Base-by-base conservation (phyloP, 1,139 yeast genomes). In the Yamadazyma siamensis region DNA sequence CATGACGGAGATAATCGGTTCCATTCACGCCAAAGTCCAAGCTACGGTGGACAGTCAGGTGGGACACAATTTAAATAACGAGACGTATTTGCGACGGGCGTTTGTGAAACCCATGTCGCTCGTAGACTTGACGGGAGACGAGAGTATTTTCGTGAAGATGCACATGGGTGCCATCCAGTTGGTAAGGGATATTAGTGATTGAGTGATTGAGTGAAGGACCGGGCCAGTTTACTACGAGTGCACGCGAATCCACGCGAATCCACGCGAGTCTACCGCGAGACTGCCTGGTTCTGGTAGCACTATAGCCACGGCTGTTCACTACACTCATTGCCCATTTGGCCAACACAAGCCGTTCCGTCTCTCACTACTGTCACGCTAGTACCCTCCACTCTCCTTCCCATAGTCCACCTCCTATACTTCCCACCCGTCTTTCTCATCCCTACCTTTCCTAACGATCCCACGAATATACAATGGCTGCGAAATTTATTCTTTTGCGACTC, bases 161-260 rank as follows among this genome's bases (percentile, higher is more conserved):
- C 95, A 85, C 50, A 54, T 79, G 14, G 79, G 86, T 80, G 80
- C 78, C 13, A 52, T 75, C 1, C 78, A 73, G 35, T 50, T 83
- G 21, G 39, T 65, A 12, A 47, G 47, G 17, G 44, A 38, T 27
- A 26, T 43, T 11, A 20, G n/a, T n/a, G n/a, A n/a, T n/a, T n/a
- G n/a, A n/a, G n/a, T n/a, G n/a, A n/a, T n/a, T n/a, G n/a, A n/a
- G n/a, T n/a, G n/a, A n/a, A n/a, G n/a, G n/a, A n/a, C n/a, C n/a
- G n/a, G n/a, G n/a, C n/a, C n/a, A n/a, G n/a, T n/a, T n/a, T n/a
- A n/a, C n/a, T n/a, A n/a, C n/a, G n/a, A n/a, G n/a, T n/a, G n/a
- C n/a, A n/a, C n/a, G n/a, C n/a, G n/a, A n/a, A n/a, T n/a, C n/a
- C n/a, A n/a, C n/a, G n/a, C n/a, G n/a, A n/a, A n/a, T n/a, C n/a